These are phyloP conservation scores for Lentinula novae-zelandiae DNA, from an alignment of 1,284 basidiomycete species.

Conservation along the genomic window DNA sequence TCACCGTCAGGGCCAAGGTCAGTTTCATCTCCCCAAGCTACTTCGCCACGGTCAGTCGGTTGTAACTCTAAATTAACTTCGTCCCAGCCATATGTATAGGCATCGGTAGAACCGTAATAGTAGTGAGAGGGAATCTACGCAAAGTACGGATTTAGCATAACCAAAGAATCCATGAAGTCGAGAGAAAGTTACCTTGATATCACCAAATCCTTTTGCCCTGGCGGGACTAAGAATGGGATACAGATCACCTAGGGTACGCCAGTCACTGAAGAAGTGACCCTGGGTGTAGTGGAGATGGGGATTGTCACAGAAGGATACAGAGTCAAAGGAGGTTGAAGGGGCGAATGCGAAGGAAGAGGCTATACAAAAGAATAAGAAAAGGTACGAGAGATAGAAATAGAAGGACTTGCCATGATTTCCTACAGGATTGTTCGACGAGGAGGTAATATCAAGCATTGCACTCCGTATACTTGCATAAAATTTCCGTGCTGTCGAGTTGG, in stretches of 20 bases:
- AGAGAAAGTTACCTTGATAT: constrained; percentile 53
- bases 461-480: constrained; percentile 66
- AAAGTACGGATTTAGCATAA: background rate
- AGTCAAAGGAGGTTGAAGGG: constrained; percentile 48
- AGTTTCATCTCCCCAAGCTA: constrained; percentile 68
- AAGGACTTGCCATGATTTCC: constrained; percentile 1
- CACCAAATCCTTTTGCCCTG: constrained; percentile 77
- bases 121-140: constrained; percentile 85
- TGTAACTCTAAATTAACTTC: constrained; percentile 64
- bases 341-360: constrained; percentile 48
- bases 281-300: constrained; percentile 85
- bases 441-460: background rate
- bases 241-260: constrained; percentile 79
- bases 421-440: background rate
- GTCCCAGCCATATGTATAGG: constrained; percentile 92
- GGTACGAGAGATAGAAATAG: constrained; percentile 17
- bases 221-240: constrained; percentile 92
- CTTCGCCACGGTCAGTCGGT: constrained; percentile 77
- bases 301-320: constrained; percentile 73
- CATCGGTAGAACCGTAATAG: constrained; percentile 78
- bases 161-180: background rate
- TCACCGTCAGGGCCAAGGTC: background rate
- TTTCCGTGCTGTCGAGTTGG: constrained; percentile 72
- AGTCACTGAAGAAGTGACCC: constrained; percentile 95
- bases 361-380: background rate